These are phyloP conservation scores for Cardamine resedifolia DNA, from an alignment of 345 rosid genomes.

Conservation along the genomic window DNA sequence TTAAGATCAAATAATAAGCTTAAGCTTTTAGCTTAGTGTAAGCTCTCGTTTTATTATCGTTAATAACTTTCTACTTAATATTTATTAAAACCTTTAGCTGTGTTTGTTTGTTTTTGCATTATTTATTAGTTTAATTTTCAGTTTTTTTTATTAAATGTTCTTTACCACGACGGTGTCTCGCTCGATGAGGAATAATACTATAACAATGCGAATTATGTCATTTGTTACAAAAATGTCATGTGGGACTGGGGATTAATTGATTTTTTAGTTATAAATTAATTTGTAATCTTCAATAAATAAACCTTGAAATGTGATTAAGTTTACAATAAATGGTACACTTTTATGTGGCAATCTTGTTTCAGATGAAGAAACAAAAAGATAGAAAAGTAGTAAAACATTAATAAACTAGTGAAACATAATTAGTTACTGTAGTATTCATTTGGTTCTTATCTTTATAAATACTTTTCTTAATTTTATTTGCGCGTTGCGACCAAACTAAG, in stretches of 20 bases:
- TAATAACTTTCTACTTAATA: slow-evolving; percentile 24
- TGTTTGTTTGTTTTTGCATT: slow-evolving; percentile 7
- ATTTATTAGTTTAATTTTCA: slow-evolving; percentile 9
- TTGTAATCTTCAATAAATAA: neutral
- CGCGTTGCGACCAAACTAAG: neutral
- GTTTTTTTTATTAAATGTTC: slow-evolving; percentile 1
- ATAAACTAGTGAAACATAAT: slow-evolving; percentile 1
- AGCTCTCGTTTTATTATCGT: slow-evolving; percentile 34
- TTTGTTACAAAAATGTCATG: neutral
- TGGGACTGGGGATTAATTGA: neutral
- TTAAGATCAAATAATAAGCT: slow-evolving; percentile 25
- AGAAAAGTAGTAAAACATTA: neutral
- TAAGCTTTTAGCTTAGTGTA: slow-evolving; percentile 37
- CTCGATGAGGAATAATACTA: slow-evolving; percentile 13
- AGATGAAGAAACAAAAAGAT: slow-evolving; percentile 22
- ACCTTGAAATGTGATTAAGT: neutral
- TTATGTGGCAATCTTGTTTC: slow-evolving; percentile 20
- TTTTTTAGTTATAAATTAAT: neutral
- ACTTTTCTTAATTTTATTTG: neutral
- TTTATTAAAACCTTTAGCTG: slow-evolving; percentile 12
- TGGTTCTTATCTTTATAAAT: slow-evolving; percentile 9
- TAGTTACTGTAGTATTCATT: neutral
- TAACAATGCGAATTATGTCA: neutral
- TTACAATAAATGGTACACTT: neutral
- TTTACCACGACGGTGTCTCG: slow-evolving; percentile 16